Evolutionary conservation across 2,329 filamentous ascomycete genomes (phyloP).

Genomic region (Beauveria varroae): DNA sequence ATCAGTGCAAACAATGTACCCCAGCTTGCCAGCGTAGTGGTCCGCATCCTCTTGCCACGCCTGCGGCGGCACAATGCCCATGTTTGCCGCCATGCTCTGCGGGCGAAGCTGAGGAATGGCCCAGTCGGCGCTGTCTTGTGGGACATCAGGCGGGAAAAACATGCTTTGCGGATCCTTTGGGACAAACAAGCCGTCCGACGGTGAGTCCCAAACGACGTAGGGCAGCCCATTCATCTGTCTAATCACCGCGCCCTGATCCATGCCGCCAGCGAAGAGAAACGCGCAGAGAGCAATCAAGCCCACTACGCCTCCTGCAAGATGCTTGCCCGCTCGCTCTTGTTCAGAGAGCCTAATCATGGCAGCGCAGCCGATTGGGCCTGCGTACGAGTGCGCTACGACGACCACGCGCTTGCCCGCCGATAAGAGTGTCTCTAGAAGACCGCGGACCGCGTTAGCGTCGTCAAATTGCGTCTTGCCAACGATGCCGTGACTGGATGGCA

Average conservation of each 20-base stretch:
- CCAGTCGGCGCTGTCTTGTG: background rate
- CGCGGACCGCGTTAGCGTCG: conserved; percentile 27
- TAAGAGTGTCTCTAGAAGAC: conserved; percentile 20
- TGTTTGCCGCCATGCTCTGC: background rate
- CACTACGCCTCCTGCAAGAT: background rate
- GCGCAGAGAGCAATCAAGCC: background rate
- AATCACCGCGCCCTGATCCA: background rate
- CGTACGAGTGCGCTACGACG: conserved; percentile 35
- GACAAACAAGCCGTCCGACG: background rate
- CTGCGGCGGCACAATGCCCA: background rate
- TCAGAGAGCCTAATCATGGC: background rate
- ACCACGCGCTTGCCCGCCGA: conserved; percentile 32
- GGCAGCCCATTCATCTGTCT: background rate
- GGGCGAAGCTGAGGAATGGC: background rate
- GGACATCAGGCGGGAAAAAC: background rate
- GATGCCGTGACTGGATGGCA: conserved; percentile 23
- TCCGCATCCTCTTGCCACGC: conserved; percentile 1
- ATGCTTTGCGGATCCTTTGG: background rate
- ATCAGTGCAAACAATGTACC: background rate
- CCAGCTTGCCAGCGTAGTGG: background rate
- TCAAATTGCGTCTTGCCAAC: conserved; percentile 18
- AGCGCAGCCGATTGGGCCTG: conserved; percentile 28
- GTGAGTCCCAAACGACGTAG: background rate
- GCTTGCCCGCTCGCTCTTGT: background rate
- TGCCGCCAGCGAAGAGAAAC: background rate